Conservation (phyloP, 495 filamentous ascomycete species). For the Xanthoparmelia taractica region DNA sequence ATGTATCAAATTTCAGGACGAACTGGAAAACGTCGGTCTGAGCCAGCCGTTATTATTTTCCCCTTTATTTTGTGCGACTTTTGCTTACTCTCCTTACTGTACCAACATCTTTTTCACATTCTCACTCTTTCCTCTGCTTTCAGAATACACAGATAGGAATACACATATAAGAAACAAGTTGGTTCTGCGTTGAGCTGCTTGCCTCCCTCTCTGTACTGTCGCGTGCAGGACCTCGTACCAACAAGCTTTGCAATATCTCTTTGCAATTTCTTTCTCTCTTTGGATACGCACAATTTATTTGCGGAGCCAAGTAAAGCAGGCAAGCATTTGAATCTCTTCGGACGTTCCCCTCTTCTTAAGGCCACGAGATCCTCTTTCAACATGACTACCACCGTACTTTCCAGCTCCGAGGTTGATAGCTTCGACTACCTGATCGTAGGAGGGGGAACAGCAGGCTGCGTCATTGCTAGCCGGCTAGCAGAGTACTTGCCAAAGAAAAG, state of each 20-base stretch:
- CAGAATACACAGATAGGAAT: too few species aligned
- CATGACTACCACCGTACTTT: constrained; percentile 26
- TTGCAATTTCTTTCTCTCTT: not conserved
- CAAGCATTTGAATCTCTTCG: not conserved
- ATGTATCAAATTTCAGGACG: not conserved
- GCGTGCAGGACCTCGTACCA: not conserved
- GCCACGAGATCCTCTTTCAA: not conserved
- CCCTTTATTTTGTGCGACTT: not conserved
- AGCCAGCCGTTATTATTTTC: too few species aligned
- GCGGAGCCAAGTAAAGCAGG: not conserved
- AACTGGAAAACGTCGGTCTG: not conserved
- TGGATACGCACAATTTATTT: not conserved
- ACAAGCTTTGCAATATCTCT: not conserved
- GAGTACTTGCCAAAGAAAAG: constrained; percentile 59
- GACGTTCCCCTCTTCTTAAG: not conserved
- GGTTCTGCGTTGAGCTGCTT: not conserved
- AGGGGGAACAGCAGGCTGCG: constrained; percentile 81
- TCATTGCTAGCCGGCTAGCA: constrained; percentile 65
- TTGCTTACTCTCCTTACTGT: not conserved
- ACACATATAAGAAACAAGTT: not conserved
- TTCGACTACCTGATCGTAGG: constrained; percentile 85
- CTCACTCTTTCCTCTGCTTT: not conserved
- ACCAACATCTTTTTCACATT: not conserved
- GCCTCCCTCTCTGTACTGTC: not conserved
- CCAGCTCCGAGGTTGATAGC: constrained; percentile 51